phyloP scores from a whole-genome alignment of 495 filamentous ascomycete species.

The Penicillium roqueforti region DNA sequence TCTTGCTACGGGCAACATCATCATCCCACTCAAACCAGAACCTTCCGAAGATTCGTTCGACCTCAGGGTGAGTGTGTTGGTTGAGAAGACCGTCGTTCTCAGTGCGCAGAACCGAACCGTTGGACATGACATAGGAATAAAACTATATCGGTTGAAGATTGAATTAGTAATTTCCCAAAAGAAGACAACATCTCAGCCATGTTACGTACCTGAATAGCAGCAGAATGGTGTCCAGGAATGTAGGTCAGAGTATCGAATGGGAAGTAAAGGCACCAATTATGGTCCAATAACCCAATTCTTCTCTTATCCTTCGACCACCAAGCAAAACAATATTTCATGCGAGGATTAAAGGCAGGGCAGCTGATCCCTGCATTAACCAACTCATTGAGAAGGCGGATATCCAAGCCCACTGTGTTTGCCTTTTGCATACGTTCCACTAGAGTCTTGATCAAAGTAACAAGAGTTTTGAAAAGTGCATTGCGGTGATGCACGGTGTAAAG shows the following conservation, averaged over 20 bases:
- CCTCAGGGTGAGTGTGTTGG: not conserved
- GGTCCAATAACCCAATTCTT: constrained; percentile 11
- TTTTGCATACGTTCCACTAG: constrained; percentile 38
- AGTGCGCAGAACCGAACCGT: not conserved
- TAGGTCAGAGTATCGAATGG: constrained; percentile 23
- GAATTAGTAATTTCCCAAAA: not conserved
- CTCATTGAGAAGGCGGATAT: constrained; percentile 51
- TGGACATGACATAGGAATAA: constrained; percentile 5
- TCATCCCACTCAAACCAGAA: constrained; percentile 8
- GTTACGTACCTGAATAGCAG: constrained; percentile 4
- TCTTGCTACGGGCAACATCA: not conserved
- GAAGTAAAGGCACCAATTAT: constrained; percentile 19
- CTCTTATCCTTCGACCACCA: constrained; percentile 16
- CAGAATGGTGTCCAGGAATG: not conserved
- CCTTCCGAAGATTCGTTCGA: not conserved
- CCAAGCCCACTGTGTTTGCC: constrained; percentile 41
- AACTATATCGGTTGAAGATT: constrained; percentile 1
- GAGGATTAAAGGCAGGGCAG: constrained; percentile 62
- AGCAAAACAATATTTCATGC: constrained; percentile 43
- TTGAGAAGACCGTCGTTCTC: not conserved
- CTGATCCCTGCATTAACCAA: constrained; percentile 54
- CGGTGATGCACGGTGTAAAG: constrained; percentile 63
- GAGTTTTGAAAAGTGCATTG: constrained; percentile 47
- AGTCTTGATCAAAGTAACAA: constrained; percentile 28
- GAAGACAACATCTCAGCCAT: too few species aligned